Evolutionary conservation across 495 filamentous ascomycete genomes (phyloP), one percentile per base, ranked within the genome.

Genomic region (Neurospora hispaniola): DNA sequence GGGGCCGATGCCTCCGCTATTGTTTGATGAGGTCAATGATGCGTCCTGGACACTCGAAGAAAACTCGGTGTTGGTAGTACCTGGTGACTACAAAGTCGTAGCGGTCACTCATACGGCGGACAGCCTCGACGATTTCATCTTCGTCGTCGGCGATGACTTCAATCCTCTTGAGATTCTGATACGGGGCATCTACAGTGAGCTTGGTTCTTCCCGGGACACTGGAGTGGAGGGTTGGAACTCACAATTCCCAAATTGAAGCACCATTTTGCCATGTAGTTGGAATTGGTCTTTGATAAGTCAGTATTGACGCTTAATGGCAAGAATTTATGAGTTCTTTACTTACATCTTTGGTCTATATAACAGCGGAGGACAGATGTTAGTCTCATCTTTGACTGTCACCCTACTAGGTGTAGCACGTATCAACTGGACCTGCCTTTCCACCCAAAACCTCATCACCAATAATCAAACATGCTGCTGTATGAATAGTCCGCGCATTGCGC

Each of bases 371-470:
- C 20, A 20, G n/a, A 11, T 42, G 75, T 78, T 71, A 78, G 75
- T 69, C 35, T 23, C 46, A 11, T n/a, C 23, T n/a, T 10, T 42
- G 14, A 6, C 48, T 6, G 6, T 38, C 35, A 38, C 35, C 35
- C 35, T 4, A 38, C 35, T 38, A 38, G n/a, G n/a, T n/a, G n/a
- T n/a, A n/a, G 35, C 35, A 38, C 4, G 35, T 38, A 38, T 38
- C 6, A 0, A 38, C 4, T 38, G 35, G 35, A 38, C 83, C 62
- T 78, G 93, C 95, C 91, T 99, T 99, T 74, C 96, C 96, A n/a
- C 93, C 93, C 4, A 99, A 86, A 5, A 99, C 93, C 79, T 99
- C 96, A 82, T 99, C 95, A 27, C 96, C 96, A 75, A 99, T 99
- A 75, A 99, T 94, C 68, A 99, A 83, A 79, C 94, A 97, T 73